These are phyloP conservation scores for Penicillium glabrum DNA, from an alignment of 2,329 filamentous ascomycete genomes.

Conservation along the genomic window DNA sequence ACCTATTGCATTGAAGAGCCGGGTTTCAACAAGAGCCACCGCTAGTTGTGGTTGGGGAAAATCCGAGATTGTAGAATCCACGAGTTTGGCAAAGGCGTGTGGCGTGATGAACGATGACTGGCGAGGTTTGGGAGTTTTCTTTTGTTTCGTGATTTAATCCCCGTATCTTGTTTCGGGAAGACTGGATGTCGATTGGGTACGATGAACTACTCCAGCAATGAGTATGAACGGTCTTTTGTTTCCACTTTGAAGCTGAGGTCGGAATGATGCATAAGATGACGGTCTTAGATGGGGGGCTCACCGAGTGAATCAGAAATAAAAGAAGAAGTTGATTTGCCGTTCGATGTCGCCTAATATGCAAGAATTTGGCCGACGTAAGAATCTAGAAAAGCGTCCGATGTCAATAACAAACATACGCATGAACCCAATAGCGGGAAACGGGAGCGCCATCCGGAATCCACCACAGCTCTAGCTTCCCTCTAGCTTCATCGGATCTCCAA, in stretches of 20 bases:
- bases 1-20: conserved; percentile 17
- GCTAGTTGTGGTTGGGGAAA: conserved; percentile 6
- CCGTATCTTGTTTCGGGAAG: conserved; percentile 28
- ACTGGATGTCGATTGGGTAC: conserved; percentile 32
- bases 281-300: conserved; percentile 9
- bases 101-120: conserved; percentile 14
- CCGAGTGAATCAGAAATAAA: conserved; percentile 21
- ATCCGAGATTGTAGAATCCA: conserved; percentile 6
- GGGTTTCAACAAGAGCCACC: conserved; percentile 8
- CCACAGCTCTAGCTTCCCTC: not conserved
- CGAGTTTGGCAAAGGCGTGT: conserved; percentile 1
- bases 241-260: conserved; percentile 4
- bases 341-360: conserved; percentile 32
- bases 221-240: conserved; percentile 32
- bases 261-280: conserved; percentile 33
- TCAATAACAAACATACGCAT: conserved; percentile 35
- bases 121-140: conserved; percentile 25
- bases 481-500: not conserved
- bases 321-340: conserved; percentile 20
- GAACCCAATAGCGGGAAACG: conserved; percentile 13
- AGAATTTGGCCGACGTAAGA: conserved; percentile 19
- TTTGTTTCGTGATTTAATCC: conserved; percentile 12
- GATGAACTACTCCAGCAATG: conserved; percentile 40
- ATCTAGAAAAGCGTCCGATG: conserved; percentile 25
- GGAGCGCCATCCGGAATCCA: conserved; percentile 25